Percentiles rank a stretch among this genome's conserved stretches.
Conservation (phyloP, 805 yeast genomes). For the Ogataea saltuana region DNA sequence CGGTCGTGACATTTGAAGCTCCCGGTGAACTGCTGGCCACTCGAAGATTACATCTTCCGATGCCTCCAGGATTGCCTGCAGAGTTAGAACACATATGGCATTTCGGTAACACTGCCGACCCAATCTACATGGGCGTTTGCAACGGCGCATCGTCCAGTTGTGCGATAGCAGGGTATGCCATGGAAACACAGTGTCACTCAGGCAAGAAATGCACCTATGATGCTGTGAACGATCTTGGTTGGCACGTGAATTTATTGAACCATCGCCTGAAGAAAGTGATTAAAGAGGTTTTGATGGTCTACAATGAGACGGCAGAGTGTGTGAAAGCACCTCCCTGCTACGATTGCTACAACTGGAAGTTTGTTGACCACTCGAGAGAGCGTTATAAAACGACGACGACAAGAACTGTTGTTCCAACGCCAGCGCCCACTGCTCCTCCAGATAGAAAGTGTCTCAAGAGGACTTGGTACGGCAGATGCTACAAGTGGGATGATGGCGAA, state of each 20-base stretch:
- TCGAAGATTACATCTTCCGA: conserved; percentile 81
- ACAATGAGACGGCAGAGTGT: conserved; percentile 79
- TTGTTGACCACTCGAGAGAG: conserved; percentile 49
- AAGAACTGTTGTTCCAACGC: conserved; percentile 23
- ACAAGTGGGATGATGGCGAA: conserved; percentile 36
- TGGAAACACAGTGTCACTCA: conserved; percentile 94
- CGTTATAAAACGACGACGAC: conserved; percentile 30
- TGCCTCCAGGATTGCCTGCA: conserved; percentile 85
- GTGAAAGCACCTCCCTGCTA: conserved; percentile 76
- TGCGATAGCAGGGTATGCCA: conserved; percentile 90
- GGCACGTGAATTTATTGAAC: conserved; percentile 85
- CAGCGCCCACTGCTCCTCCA: conserved; percentile 26
- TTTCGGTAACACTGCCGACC: conserved; percentile 95
- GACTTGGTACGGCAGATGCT: conserved; percentile 64
- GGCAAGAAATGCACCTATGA: conserved; percentile 89
- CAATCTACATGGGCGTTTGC: conserved; percentile 94
- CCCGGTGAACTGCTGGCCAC: conserved; percentile 91
- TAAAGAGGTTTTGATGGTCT: conserved; percentile 68
- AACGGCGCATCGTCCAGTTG: conserved; percentile 91
- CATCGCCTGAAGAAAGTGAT: conserved; percentile 91
- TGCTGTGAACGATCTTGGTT: conserved; percentile 83
- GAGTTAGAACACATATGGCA: conserved; percentile 89
- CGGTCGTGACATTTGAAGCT: conserved; percentile 87
- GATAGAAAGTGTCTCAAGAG: conserved; percentile 53
- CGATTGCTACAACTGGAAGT: conserved; percentile 90